phyloP scores from a whole-genome alignment of 176 grass and related monocot species.

The Otatea glauca region DNA sequence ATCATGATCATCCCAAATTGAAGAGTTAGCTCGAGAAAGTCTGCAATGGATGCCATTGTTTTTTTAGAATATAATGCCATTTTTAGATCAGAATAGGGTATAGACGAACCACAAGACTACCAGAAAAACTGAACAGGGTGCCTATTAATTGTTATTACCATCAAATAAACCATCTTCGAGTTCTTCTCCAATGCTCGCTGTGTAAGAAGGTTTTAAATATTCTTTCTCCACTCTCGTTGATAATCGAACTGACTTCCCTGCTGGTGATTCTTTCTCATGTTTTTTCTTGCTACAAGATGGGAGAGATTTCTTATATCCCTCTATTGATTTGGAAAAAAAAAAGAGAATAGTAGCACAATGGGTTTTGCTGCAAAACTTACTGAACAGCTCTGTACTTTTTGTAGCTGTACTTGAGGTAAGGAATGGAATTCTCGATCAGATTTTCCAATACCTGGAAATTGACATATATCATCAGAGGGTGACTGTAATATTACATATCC shows the following conservation, averaged over 20 bases:
- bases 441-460: constrained; percentile 84
- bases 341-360: constrained; percentile 39
- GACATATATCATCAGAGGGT: constrained; percentile 39
- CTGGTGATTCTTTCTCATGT: constrained; percentile 71
- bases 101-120: constrained; percentile 21
- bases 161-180: constrained; percentile 99
- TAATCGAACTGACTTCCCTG: constrained; percentile 62
- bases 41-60: constrained; percentile 42
- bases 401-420: constrained; percentile 92
- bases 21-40: constrained; percentile 91
- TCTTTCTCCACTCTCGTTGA: constrained; percentile 97
- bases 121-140: constrained; percentile 34
- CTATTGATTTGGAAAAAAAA: constrained; percentile 13
- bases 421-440: constrained; percentile 94
- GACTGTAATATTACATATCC: neutral
- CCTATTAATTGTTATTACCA: constrained; percentile 58
- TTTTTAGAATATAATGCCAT: constrained; percentile 17
- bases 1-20: constrained; percentile 99
- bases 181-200: constrained; percentile 83
- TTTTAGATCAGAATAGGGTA: neutral
- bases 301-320: constrained; percentile 26
- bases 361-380: constrained; percentile 61
- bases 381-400: constrained; percentile 94
- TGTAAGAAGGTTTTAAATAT: constrained; percentile 89
- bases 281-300: constrained; percentile 85